These are phyloP conservation scores for Przewalskia tangutica DNA, from an alignment of 257 asterid species.

Conservation along the genomic window DNA sequence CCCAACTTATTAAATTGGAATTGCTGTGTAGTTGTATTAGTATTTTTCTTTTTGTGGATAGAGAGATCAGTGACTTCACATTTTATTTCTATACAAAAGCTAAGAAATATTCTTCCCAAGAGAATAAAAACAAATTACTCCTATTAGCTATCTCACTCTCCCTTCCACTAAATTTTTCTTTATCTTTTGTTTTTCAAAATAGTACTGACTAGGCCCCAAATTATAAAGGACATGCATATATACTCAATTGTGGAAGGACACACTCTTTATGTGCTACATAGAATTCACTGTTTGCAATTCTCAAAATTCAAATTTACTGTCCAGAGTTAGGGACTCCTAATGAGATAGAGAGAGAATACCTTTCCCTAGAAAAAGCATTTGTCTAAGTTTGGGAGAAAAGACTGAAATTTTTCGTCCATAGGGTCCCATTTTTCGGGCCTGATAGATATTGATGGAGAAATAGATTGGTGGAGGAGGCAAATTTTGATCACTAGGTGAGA, in stretches of 20 bases:
- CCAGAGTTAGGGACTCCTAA: not conserved
- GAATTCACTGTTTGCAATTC: not conserved
- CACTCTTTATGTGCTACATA: not conserved
- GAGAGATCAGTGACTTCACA: not conserved
- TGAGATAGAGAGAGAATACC: not conserved
- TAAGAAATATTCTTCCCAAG: not conserved
- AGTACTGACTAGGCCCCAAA: not conserved
- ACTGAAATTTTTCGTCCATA: too few relatives aligned
- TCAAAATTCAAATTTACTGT: not conserved
- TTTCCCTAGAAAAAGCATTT: not conserved
- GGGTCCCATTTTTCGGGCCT: too few relatives aligned
- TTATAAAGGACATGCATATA: not conserved
- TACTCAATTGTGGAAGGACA: conserved; percentile 1
- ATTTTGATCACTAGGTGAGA: too few relatives aligned
- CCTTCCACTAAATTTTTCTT: not conserved
- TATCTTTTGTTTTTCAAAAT: not conserved
- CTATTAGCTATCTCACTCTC: not conserved
- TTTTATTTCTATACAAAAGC: not conserved
- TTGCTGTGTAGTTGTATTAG: too few relatives aligned
- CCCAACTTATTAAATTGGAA: too few relatives aligned
- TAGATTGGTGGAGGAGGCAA: too few relatives aligned
- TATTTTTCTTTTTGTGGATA: not conserved
- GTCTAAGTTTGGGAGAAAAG: too few relatives aligned
- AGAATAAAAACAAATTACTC: not conserved
- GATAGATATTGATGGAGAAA: too few relatives aligned